Conservation (phyloP, 2,329 filamentous ascomycete genomes). For the Chrysoporthe puriensis region DNA sequence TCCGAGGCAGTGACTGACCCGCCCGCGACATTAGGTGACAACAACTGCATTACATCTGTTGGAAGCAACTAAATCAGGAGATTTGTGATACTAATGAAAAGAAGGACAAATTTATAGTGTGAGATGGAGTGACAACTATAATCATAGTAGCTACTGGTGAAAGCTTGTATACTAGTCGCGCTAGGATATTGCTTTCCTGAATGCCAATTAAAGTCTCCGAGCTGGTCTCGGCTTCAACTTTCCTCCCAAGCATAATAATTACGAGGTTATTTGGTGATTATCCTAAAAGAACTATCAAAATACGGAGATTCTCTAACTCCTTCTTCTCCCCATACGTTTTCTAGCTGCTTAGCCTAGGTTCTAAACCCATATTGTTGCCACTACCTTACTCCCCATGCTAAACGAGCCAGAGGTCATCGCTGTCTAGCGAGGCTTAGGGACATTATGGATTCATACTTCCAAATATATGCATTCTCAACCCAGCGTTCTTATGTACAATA, state of each 20-base stretch:
- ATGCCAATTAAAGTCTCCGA: neutral
- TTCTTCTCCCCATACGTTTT: neutral
- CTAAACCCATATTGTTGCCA: neutral
- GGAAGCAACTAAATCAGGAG: neutral
- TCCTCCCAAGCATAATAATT: neutral
- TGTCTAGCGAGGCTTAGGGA: too few species aligned
- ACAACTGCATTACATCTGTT: constrained; percentile 1
- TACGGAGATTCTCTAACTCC: neutral
- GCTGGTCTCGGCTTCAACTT: neutral
- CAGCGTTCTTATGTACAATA: neutral
- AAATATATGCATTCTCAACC: neutral
- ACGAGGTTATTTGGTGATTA: neutral
- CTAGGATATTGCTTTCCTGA: neutral
- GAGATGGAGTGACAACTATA: too few species aligned
- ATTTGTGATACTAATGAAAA: too few species aligned
- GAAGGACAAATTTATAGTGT: too few species aligned
- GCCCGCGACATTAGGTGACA: neutral
- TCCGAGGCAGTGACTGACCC: neutral
- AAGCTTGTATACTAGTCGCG: neutral
- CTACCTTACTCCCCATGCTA: too few species aligned
- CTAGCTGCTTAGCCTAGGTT: neutral
- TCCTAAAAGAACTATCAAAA: neutral
- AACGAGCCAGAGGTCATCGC: too few species aligned
- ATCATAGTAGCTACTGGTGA: neutral
- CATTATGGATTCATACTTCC: neutral